phyloP scores from a whole-genome alignment of 1,284 basidiomycete species.

The Pseudozyma tsukubaensis region DNA sequence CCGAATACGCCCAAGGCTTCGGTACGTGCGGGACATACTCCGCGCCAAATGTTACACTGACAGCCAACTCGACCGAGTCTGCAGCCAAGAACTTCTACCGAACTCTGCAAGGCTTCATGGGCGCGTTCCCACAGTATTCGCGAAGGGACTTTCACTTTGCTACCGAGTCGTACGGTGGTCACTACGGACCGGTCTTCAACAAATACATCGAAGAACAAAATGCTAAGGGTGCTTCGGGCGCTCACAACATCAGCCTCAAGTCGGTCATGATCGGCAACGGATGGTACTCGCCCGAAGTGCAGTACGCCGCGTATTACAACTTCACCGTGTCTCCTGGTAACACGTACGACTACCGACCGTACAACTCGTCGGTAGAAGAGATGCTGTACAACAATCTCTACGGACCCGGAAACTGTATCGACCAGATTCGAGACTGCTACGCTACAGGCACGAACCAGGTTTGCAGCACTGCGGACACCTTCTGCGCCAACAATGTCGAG shows the following conservation, averaged over 20 bases:
- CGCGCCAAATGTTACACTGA: slow-evolving; percentile 38
- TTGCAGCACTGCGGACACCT: slow-evolving; percentile 54
- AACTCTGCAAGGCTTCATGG: slow-evolving; percentile 73
- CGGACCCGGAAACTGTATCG: slow-evolving; percentile 54
- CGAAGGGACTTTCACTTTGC: slow-evolving; percentile 73
- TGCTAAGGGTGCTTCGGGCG: slow-evolving; percentile 72
- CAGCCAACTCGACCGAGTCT: slow-evolving; percentile 48
- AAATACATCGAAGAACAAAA: slow-evolving; percentile 74
- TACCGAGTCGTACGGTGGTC: slow-evolving; percentile 74
- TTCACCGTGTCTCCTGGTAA: slow-evolving; percentile 56
- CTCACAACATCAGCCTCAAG: slow-evolving; percentile 74
- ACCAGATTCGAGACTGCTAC: slow-evolving; percentile 52
- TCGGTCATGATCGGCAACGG: slow-evolving; percentile 74
- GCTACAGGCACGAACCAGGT: slow-evolving; percentile 34
- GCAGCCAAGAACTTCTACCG: slow-evolving; percentile 69
- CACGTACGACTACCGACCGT: slow-evolving; percentile 49
- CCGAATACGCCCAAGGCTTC: slow-evolving; percentile 31
- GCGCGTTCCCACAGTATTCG: slow-evolving; percentile 53
- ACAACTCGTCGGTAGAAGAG: slow-evolving; percentile 35
- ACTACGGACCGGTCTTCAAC: slow-evolving; percentile 74
- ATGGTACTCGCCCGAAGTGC: slow-evolving; percentile 53
- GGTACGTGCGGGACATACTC: slow-evolving; percentile 56
- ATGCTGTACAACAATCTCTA: slow-evolving; percentile 50
- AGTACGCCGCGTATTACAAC: slow-evolving; percentile 59
- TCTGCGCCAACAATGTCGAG: slow-evolving; percentile 53